phyloP scores from a whole-genome alignment of 106 monocot genomes.

The Chionographis japonica region DNA sequence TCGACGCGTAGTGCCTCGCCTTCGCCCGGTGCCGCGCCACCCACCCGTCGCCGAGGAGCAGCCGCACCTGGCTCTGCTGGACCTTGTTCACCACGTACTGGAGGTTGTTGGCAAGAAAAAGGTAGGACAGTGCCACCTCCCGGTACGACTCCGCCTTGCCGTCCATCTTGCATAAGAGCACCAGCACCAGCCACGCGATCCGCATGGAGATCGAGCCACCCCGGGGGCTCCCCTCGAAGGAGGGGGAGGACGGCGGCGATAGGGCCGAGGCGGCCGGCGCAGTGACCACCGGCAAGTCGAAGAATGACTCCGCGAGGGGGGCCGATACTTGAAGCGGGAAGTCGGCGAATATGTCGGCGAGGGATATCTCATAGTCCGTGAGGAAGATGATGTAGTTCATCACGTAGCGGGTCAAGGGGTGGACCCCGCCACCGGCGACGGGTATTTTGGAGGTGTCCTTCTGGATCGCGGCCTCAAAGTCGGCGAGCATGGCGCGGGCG shows the following conservation, averaged over 20 bases:
- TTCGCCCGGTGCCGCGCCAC: slow-evolving; percentile 15
- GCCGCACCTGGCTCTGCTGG: slow-evolving; percentile 15
- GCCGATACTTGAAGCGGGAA: slow-evolving; percentile 12
- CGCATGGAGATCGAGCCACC: slow-evolving; percentile 2
- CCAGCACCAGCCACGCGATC: slow-evolving; percentile 39
- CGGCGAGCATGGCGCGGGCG: slow-evolving; percentile 18
- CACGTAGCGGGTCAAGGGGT: slow-evolving; percentile 45
- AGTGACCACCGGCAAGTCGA: slow-evolving; percentile 8
- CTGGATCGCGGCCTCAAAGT: slow-evolving; percentile 50
- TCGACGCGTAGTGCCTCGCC: slow-evolving; percentile 17
- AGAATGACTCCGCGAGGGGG: slow-evolving; percentile 7
- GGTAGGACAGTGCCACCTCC: slow-evolving; percentile 35
- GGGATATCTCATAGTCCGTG: slow-evolving; percentile 36
- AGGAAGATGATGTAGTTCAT: slow-evolving; percentile 62
- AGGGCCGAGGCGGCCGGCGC: slow-evolving; percentile 5
- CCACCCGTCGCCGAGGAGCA: slow-evolving; percentile 28
- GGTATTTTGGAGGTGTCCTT: slow-evolving; percentile 33
- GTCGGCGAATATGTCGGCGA: slow-evolving; percentile 38
- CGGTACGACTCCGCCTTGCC: slow-evolving; percentile 25
- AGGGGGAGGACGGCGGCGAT: slow-evolving; percentile 5
- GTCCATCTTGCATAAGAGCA: slow-evolving; percentile 57
- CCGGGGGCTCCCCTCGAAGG: not conserved
- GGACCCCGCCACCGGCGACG: slow-evolving; percentile 39
- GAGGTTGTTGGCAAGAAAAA: slow-evolving; percentile 59
- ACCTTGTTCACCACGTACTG: slow-evolving; percentile 46